Percentiles rank a stretch among this genome's conserved stretches.
These are phyloP conservation scores for Fraxinus angustifolia DNA, from an alignment of 305 asterid species.

Conservation along the genomic window DNA sequence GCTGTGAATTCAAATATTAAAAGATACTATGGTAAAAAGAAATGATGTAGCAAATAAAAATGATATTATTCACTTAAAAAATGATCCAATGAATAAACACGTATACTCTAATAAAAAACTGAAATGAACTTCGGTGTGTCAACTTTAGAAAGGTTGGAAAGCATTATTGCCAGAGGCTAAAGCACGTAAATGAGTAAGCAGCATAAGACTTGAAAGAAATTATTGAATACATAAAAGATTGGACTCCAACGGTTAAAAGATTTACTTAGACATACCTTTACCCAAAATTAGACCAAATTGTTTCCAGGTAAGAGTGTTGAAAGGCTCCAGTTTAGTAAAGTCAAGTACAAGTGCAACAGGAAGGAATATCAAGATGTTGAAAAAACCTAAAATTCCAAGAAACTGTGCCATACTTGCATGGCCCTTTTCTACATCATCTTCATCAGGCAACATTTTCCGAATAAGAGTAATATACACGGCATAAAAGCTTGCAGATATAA, in stretches of 20 bases:
- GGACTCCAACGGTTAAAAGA: not conserved
- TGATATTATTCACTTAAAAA: not conserved
- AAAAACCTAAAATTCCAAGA: conserved; percentile 85
- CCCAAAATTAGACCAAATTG: conserved; percentile 75
- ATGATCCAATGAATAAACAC: not conserved
- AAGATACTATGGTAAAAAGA: not conserved
- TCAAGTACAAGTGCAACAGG: conserved; percentile 62
- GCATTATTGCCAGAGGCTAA: not conserved
- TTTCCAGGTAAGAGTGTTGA: conserved; percentile 52
- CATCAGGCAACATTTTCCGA: conserved; percentile 81
- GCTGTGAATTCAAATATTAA: not conserved
- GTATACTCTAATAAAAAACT: not conserved
- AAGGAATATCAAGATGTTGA: conserved; percentile 71
- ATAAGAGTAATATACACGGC: conserved; percentile 79
- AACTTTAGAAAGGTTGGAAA: not conserved
- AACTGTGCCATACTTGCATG: conserved; percentile 84
- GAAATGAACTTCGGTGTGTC: not conserved
- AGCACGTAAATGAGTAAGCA: conserved; percentile 5
- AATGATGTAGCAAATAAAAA: not conserved
- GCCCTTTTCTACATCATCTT: conserved; percentile 56
- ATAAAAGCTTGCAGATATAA: conserved; percentile 72
- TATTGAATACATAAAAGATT: not conserved
- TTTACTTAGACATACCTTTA: conserved; percentile 59
- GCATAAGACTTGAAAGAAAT: not conserved
- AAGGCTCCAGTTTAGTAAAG: conserved; percentile 54